Evolutionary conservation across 1,139 yeast genomes (phyloP).

Genomic region (Debaryomyces psychrophilus): DNA sequence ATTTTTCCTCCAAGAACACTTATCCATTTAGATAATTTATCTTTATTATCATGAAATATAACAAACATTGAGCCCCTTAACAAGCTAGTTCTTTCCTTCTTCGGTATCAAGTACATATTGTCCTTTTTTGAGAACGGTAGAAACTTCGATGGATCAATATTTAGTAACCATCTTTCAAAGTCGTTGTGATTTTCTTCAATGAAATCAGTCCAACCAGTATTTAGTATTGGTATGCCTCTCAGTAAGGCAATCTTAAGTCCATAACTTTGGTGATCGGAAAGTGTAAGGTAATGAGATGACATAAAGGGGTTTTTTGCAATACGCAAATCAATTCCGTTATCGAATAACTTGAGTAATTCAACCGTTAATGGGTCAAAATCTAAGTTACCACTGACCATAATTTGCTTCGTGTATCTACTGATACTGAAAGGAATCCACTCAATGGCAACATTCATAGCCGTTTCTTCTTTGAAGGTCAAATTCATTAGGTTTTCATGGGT

Average conservation of each 20-base stretch:
- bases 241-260: conserved; percentile 27
- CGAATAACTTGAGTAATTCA: conserved; percentile 14
- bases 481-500: conserved; percentile 18
- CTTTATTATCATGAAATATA: conserved; percentile 13
- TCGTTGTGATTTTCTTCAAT: conserved; percentile 17
- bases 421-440: conserved; percentile 31
- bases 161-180: conserved; percentile 27
- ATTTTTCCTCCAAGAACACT: conserved; percentile 20
- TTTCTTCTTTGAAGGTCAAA: conserved; percentile 25
- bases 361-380: conserved; percentile 7
- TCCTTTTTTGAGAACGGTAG: conserved; percentile 20
- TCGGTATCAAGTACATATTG: conserved; percentile 20
- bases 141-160: conserved; percentile 18
- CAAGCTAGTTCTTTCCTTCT: conserved; percentile 17
- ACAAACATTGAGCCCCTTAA: conserved; percentile 18
- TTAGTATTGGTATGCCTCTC: conserved; percentile 32
- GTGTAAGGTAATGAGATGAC: conserved; percentile 32
- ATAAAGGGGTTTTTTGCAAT: conserved; percentile 21
- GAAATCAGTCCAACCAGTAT: conserved; percentile 27
- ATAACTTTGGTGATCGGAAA: conserved; percentile 18
- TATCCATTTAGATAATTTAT: conserved; percentile 19
- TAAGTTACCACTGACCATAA: conserved; percentile 3
- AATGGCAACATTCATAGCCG: conserved; percentile 20
- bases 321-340: conserved; percentile 28
- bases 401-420: conserved; percentile 3